phyloP scores from a whole-genome alignment of 2,329 filamentous ascomycete genomes.

The Fusarium verrucosum region DNA sequence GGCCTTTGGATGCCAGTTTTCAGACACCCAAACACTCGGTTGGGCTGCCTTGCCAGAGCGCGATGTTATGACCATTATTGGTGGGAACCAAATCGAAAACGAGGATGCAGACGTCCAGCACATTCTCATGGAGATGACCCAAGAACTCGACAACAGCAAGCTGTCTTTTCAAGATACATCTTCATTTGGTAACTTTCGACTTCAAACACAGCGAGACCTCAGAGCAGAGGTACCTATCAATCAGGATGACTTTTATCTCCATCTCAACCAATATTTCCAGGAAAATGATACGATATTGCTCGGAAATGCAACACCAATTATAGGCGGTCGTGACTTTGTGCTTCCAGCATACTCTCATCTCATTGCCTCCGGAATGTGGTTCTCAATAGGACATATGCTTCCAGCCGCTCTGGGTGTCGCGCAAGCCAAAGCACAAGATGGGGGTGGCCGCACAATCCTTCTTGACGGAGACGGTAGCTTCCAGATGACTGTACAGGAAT shows the following conservation, averaged over 20 bases:
- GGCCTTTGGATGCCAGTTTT: slow-evolving; percentile 14
- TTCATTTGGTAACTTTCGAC: slow-evolving; percentile 1
- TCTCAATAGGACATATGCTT: slow-evolving; percentile 16
- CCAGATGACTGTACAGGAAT: slow-evolving; percentile 12
- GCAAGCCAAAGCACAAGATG: background rate
- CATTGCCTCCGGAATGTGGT: slow-evolving; percentile 21
- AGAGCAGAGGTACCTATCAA: background rate
- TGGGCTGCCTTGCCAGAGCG: background rate
- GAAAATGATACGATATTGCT: background rate
- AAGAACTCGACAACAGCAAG: fast-evolving
- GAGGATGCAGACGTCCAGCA: background rate
- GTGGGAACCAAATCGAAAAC: background rate
- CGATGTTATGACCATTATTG: background rate
- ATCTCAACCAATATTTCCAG: background rate
- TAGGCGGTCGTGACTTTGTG: slow-evolving; percentile 6
- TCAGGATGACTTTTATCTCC: slow-evolving; percentile 8
- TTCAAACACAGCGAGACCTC: background rate
- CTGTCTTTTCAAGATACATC: background rate
- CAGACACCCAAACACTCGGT: slow-evolving; percentile 25
- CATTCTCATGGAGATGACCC: background rate
- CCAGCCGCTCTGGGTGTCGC: slow-evolving; percentile 4
- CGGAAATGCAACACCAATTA: slow-evolving; percentile 15
- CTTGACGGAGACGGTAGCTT: slow-evolving; percentile 14
- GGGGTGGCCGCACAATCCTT: slow-evolving; percentile 2
- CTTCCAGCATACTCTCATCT: background rate